Percentiles rank a stretch among this genome's conserved stretches.
These are phyloP conservation scores for Penicillium chermesinum DNA, from an alignment of 495 filamentous ascomycete genomes.

Conservation along the genomic window DNA sequence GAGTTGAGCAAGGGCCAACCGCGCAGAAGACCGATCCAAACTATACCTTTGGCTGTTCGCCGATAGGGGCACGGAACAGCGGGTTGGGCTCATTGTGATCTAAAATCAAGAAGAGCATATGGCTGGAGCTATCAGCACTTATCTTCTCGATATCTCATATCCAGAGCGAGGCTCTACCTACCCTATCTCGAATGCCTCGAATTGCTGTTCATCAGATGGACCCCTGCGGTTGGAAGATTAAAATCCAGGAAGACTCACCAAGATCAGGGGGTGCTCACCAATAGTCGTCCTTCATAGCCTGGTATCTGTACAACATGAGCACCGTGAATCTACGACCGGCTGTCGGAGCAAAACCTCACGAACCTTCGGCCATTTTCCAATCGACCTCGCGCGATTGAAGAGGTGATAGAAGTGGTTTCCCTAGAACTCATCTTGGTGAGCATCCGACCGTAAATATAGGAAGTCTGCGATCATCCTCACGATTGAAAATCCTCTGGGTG, in stretches of 20 bases:
- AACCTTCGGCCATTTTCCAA: conserved; percentile 18
- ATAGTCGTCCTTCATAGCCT: conserved; percentile 18
- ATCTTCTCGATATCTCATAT: background rate
- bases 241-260: background rate
- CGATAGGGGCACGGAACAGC: conserved; percentile 4
- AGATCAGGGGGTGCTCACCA: conserved; percentile 12
- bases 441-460: background rate
- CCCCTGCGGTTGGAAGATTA: background rate
- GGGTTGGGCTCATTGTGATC: conserved; percentile 5
- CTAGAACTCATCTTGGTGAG: background rate
- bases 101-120: conserved; percentile 11
- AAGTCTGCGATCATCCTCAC: conserved; percentile 1
- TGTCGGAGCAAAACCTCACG: background rate
- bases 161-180: background rate
- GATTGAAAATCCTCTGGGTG: conserved; percentile 9
- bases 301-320: conserved; percentile 7
- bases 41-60: conserved; percentile 7
- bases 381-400: conserved; percentile 11
- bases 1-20: background rate
- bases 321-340: background rate
- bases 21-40: background rate
- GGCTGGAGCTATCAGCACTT: conserved; percentile 3
- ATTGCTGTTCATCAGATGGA: conserved; percentile 23
- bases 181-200: conserved; percentile 20
- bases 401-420: conserved; percentile 13